phyloP scores from a whole-genome alignment of 805 yeast genomes.

The Ogataea chonburiensis region DNA sequence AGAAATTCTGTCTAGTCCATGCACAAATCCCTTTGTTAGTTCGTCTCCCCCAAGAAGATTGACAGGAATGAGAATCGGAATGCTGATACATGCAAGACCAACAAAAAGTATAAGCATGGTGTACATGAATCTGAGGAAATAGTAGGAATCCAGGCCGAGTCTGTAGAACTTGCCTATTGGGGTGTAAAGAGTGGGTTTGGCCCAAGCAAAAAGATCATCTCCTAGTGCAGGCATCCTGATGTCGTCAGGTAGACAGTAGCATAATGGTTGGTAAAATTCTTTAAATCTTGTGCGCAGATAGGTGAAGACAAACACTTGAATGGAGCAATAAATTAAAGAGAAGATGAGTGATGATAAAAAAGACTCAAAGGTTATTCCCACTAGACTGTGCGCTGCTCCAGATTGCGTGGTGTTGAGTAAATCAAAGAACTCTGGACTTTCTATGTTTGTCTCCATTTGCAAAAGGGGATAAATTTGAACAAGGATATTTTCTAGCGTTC shows the following conservation, averaged over 20 bases:
- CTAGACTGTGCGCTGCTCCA: slow-evolving; percentile 26
- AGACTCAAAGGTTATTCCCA: slow-evolving; percentile 56
- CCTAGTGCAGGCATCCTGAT: slow-evolving; percentile 40
- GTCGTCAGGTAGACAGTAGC: slow-evolving; percentile 41
- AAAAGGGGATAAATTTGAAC: slow-evolving; percentile 2
- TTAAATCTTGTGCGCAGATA: slow-evolving; percentile 36
- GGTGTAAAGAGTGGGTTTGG: slow-evolving; percentile 39
- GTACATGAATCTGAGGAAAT: slow-evolving; percentile 61
- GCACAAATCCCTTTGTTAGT: slow-evolving; percentile 17
- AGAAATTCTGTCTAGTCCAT: slow-evolving; percentile 67
- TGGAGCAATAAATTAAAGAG: slow-evolving; percentile 50
- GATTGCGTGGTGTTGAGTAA: slow-evolving; percentile 25
- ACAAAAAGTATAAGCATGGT: slow-evolving; percentile 51
- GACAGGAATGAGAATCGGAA: slow-evolving; percentile 63
- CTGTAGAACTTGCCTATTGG: slow-evolving; percentile 44
- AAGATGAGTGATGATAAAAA: slow-evolving; percentile 55
- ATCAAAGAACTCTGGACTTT: slow-evolving; percentile 19
- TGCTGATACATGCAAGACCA: slow-evolving; percentile 50
- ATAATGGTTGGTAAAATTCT: slow-evolving; percentile 55
- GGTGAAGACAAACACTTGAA: slow-evolving; percentile 49
- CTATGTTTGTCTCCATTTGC: slow-evolving; percentile 5
- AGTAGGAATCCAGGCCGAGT: slow-evolving; percentile 73
- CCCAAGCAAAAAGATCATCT: slow-evolving; percentile 56
- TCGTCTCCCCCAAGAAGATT: slow-evolving; percentile 46
- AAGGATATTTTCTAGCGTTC: slow-evolving; percentile 4